Percentiles rank a stretch among this genome's conserved stretches.
Evolutionary conservation across 345 rosid genomes (phyloP).

Genomic region (Citrus medica): DNA sequence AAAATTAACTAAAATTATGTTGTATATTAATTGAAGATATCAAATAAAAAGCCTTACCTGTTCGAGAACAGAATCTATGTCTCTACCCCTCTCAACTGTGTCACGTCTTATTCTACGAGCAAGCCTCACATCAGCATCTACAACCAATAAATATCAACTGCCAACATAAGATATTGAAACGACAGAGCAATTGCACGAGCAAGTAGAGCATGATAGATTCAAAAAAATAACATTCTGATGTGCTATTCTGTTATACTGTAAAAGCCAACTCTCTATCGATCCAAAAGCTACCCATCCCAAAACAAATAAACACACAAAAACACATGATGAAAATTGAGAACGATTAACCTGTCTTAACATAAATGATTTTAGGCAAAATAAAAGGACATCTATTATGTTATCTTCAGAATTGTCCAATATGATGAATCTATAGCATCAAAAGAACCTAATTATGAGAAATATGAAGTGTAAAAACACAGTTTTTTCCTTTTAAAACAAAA

Average conservation of each 20-base stretch:
- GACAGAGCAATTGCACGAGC: neutral
- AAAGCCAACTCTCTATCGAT: neutral
- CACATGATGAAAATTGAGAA: neutral
- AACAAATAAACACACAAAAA: neutral
- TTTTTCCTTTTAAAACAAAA: neutral
- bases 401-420: neutral
- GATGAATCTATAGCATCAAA: neutral
- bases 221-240: neutral
- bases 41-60: conserved; percentile 49
- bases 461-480: neutral
- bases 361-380: neutral
- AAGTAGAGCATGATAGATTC: neutral
- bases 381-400: neutral
- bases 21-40: neutral
- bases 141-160: conserved; percentile 25
- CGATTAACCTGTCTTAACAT: neutral
- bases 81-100: conserved; percentile 96
- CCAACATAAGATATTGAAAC: conserved; percentile 17
- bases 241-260: neutral
- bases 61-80: conserved; percentile 92
- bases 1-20: neutral
- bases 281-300: neutral
- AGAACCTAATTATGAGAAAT: neutral
- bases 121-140: conserved; percentile 99
- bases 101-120: conserved; percentile 99